Percentiles rank a stretch among this genome's conserved stretches.
phyloP scores from a whole-genome alignment of 2,329 filamentous ascomycete genomes.

The Leptoxyphium fumago region DNA sequence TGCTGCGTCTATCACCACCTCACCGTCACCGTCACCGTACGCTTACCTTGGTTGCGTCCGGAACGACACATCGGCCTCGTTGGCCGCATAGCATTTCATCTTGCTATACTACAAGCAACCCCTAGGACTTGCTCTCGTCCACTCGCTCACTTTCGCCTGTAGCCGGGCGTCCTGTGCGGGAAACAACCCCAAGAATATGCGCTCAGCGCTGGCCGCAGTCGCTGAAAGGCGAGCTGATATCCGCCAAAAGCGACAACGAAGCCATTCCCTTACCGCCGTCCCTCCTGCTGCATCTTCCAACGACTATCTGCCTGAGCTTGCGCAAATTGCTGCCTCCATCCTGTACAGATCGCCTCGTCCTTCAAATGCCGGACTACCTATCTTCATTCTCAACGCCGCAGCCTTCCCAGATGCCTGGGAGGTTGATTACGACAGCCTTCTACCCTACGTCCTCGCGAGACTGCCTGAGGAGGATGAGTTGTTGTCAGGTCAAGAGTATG shows the following conservation, averaged over 20 bases:
- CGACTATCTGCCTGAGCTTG: constrained; percentile 34
- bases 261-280: constrained; percentile 32
- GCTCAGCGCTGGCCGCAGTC: constrained; percentile 16
- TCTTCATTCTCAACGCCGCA: constrained; percentile 41
- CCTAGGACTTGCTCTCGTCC: no score
- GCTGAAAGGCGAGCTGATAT: constrained; percentile 11
- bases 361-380: constrained; percentile 33
- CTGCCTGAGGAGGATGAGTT: constrained; percentile 42
- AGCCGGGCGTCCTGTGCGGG: no score
- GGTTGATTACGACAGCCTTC: constrained; percentile 38
- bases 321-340: constrained; percentile 36
- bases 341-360: constrained; percentile 39
- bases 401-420: constrained; percentile 41
- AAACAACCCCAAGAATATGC: constrained; percentile 7
- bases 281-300: constrained; percentile 30
- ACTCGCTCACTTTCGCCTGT: no score
- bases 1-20: no score
- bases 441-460: constrained; percentile 40
- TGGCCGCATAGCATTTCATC: no score
- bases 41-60: no score
- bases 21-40: no score
- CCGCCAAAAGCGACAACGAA: constrained; percentile 10
- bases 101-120: no score
- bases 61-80: no score
- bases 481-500: constrained; percentile 38